phyloP scores from a whole-genome alignment of 306 rosid species.

The Adenanthera pavonina region DNA sequence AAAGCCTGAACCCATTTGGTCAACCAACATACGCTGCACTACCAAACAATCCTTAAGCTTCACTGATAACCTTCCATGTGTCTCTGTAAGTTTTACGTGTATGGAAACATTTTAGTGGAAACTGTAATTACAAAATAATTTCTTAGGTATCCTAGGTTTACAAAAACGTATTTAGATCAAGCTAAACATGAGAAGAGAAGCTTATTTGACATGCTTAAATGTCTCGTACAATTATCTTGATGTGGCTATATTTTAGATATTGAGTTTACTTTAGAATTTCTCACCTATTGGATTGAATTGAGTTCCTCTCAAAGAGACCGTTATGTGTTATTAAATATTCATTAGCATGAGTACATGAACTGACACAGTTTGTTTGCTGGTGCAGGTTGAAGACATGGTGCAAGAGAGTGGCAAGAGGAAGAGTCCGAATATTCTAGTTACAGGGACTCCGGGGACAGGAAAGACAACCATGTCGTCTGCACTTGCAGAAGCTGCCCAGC shows the following conservation, averaged over 20 bases:
- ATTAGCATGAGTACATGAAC: background rate
- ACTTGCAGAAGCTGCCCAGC: constrained; percentile 70
- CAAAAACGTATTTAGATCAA: too few species aligned
- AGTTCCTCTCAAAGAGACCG: background rate
- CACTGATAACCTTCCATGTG: too few species aligned
- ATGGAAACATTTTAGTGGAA: background rate
- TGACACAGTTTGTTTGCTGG: background rate
- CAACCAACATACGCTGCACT: too few species aligned
- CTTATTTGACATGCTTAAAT: too few species aligned
- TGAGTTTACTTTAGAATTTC: too few species aligned
- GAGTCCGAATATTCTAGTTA: constrained; percentile 79
- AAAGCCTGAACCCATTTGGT: too few species aligned
- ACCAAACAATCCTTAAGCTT: too few species aligned
- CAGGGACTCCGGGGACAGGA: constrained; percentile 95
- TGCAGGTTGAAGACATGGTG: constrained; percentile 48
- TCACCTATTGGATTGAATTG: too few species aligned
- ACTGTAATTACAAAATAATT: background rate
- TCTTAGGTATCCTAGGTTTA: too few species aligned
- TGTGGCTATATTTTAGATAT: too few species aligned
- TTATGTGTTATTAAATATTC: background rate
- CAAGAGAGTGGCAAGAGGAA: constrained; percentile 48
- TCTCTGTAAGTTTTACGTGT: background rate
- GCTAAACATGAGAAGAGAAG: too few species aligned
- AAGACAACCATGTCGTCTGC: constrained; percentile 72
- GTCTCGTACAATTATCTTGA: background rate